Conservation (phyloP, 202 grass and related monocot genomes). For the Cymbopogon flexuosus region DNA sequence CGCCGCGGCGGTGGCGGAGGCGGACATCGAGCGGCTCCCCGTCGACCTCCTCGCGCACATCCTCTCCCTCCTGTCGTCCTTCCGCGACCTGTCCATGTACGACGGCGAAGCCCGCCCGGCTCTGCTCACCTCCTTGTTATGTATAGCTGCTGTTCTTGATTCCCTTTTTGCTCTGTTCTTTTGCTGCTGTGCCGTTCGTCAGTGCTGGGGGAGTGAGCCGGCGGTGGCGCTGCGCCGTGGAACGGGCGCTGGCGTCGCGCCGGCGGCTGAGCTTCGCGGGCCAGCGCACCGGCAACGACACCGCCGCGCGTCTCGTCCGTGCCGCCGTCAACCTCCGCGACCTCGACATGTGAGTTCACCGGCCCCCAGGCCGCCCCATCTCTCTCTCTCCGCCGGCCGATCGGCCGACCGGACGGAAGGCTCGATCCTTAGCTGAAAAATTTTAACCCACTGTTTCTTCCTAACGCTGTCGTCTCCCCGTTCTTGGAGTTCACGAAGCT, state of each 20-base stretch:
- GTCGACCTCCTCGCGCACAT: slow-evolving; percentile 66
- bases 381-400: neutral
- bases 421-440: neutral
- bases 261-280: slow-evolving; percentile 72
- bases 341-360: slow-evolving; percentile 68
- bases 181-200: neutral
- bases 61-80: slow-evolving; percentile 67
- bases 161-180: neutral
- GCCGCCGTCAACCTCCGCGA: slow-evolving; percentile 76
- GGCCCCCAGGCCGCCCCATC: neutral
- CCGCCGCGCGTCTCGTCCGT: slow-evolving; percentile 60
- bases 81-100: slow-evolving; percentile 61
- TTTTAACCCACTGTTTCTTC: neutral
- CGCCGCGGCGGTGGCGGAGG: neutral
- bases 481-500: slow-evolving; percentile 81
- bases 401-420: too few species aligned
- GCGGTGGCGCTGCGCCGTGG: slow-evolving; percentile 71
- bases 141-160: neutral
- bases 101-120: neutral
- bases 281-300: slow-evolving; percentile 70
- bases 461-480: slow-evolving; percentile 35
- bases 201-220: slow-evolving; percentile 70
- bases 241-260: slow-evolving; percentile 62
- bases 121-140: neutral
- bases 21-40: slow-evolving; percentile 62